Evolutionary conservation across 2,329 filamentous ascomycete species (phyloP).

Genomic region (Trichothecium sympodiale): DNA sequence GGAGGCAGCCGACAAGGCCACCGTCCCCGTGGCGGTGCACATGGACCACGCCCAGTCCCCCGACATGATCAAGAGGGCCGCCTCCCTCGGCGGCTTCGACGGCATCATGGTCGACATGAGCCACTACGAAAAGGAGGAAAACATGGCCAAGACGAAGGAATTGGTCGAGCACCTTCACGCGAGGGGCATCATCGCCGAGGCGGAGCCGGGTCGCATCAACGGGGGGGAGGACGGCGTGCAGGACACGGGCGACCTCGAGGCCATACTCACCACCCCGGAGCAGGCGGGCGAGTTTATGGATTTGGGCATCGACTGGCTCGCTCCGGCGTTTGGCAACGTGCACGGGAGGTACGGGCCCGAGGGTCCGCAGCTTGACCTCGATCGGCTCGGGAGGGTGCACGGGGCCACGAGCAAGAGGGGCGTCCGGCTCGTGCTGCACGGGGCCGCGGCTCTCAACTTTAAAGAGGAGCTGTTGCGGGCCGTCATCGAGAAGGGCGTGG

Average conservation of each 20-base stretch:
- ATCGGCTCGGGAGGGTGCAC: constrained; percentile 20
- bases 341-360: constrained; percentile 42
- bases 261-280: constrained; percentile 51
- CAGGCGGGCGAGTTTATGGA: constrained; percentile 59
- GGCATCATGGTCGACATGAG: constrained; percentile 71
- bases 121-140: constrained; percentile 60
- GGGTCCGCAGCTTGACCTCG: constrained; percentile 12
- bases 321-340: constrained; percentile 65
- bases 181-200: constrained; percentile 7
- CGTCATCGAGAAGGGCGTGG: constrained; percentile 33
- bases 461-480: constrained; percentile 29
- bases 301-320: constrained; percentile 62
- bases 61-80: constrained; percentile 43
- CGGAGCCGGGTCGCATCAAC: constrained; percentile 43
- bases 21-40: constrained; percentile 49
- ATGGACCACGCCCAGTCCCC: constrained; percentile 55
- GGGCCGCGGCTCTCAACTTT: constrained; percentile 36
- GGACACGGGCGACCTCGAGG: constrained; percentile 37
- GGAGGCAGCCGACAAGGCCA: constrained; percentile 39
- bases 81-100: constrained; percentile 48
- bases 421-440: constrained; percentile 35
- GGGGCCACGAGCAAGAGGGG: constrained; percentile 27
- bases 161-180: constrained; percentile 6
- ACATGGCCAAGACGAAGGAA: constrained; percentile 33
- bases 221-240: constrained; percentile 60